These are phyloP conservation scores for Peronospora belbahrii DNA, from an alignment of 352 stramenopile genomes.

Conservation along the genomic window DNA sequence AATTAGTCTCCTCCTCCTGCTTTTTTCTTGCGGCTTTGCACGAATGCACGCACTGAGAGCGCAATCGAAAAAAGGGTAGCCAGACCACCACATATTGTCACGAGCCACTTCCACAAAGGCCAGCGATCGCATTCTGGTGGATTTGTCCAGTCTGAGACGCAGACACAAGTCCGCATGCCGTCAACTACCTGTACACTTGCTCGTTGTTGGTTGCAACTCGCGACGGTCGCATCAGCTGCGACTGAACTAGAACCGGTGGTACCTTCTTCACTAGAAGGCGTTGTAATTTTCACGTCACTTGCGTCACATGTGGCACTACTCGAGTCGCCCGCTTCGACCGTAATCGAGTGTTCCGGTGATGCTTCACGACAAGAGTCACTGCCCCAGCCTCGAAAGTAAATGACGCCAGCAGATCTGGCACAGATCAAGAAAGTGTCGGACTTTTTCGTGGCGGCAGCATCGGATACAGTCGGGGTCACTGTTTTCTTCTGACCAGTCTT, in stretches of 20 bases:
- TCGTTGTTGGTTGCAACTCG: conserved; percentile 46
- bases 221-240: conserved; percentile 18
- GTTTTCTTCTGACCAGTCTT: conserved; percentile 63
- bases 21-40: conserved; percentile 26
- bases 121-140: conserved; percentile 43
- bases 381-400: conserved; percentile 59
- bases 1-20: not conserved
- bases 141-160: conserved; percentile 52
- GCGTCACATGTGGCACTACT: conserved; percentile 15
- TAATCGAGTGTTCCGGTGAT: conserved; percentile 39
- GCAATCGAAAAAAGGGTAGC: conserved; percentile 48
- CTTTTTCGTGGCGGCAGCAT: conserved; percentile 27
- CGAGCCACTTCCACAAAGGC: conserved; percentile 48
- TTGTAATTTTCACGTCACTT: conserved; percentile 9
- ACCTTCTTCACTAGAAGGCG: not conserved
- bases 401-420: conserved; percentile 35
- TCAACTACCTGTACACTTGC: conserved; percentile 35
- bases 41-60: conserved; percentile 39
- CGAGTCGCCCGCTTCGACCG: conserved; percentile 32
- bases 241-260: conserved; percentile 10
- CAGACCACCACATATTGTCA: conserved; percentile 48
- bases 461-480: conserved; percentile 30
- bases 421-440: conserved; percentile 53
- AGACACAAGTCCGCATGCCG: conserved; percentile 36
- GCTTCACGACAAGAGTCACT: conserved; percentile 40